Evolutionary conservation across 768 basidiomycete species (phyloP), one percentile per base, ranked within the genome.

Genomic region (Tylopilus vinaceipallidus): DNA sequence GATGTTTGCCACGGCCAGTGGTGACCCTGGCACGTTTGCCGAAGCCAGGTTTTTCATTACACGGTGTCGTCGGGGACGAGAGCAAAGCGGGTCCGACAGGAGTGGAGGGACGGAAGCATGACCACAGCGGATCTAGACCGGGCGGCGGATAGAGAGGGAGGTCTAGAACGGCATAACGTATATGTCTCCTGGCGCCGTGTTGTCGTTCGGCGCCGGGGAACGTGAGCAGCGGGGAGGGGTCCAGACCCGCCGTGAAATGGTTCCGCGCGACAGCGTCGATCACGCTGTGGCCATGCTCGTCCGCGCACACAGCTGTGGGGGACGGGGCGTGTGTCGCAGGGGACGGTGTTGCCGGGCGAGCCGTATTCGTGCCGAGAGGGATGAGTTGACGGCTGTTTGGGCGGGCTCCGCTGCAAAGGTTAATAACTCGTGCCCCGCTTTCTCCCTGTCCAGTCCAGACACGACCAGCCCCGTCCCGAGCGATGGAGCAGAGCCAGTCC

Each of bases 251-350:
- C 48, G 51, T 20, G 52, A 53, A 57, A 53, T 53, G 1, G 40
- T 23, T 50, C 62, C 62, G 61, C 34, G 40, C 54, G 52, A 58
- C 53, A 54, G 51, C 47, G 62, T 62, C 62, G 62, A 64, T 64
- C 62, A 54, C 44, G 14, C 47, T 32, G 41, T 37, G 27, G 29
- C 34, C 39, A 26, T 27, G 33, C 36, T 41, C 54, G 54, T 58
- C 58, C 53, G 35, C 24, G 39, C 23, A 37, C 53, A 2, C 6
- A 29, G 27, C 27, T 29, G n/a, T n/a, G n/a, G n/a, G n/a, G n/a
- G n/a, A n/a, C n/a, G n/a, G n/a, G n/a, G n/a, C n/a, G n/a, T n/a
- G n/a, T n/a, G n/a, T n/a, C n/a, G n/a, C n/a, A n/a, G n/a, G n/a
- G n/a, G n/a, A n/a, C n/a, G n/a, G n/a, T n/a, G n/a, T n/a, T n/a